A percentile compares a stretch with the other conserved stretches of the same genome.
Conservation (phyloP, 768 basidiomycete species). For the Psilocybe azurescens region DNA sequence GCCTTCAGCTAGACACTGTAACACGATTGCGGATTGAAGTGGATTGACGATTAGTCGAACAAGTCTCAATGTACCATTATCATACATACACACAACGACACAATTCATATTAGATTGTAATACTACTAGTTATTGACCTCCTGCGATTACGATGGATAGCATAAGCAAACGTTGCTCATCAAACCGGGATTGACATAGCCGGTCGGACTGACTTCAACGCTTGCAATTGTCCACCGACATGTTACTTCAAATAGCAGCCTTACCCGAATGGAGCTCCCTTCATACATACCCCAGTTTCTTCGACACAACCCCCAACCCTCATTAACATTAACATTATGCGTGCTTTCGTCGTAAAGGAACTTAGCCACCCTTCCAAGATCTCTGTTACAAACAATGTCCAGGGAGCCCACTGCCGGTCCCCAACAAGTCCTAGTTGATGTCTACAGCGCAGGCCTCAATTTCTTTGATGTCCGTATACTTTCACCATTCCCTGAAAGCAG, state of each 20-base stretch:
- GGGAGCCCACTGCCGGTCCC: conserved; percentile 55
- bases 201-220: background rate
- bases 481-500: background rate
- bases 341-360: conserved; percentile 75
- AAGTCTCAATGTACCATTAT: conserved; percentile 24
- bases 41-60: conserved; percentile 8
- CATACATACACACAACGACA: conserved; percentile 11
- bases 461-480: conserved; percentile 63
- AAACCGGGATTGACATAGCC: background rate
- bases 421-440: conserved; percentile 77
- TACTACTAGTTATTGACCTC: background rate
- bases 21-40: conserved; percentile 37
- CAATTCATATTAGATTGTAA: conserved; percentile 1
- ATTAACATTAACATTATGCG: conserved; percentile 54
- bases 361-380: conserved; percentile 72
- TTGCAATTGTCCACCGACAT: conserved; percentile 5
- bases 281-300: conserved; percentile 6
- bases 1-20: conserved; percentile 62
- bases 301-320: background rate
- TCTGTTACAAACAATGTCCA: conserved; percentile 55
- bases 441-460: conserved; percentile 77
- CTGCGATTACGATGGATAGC: background rate
- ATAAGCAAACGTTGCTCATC: background rate
- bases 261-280: conserved; percentile 4
- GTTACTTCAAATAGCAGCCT: conserved; percentile 3